phyloP scores from a whole-genome alignment of 2,329 filamentous ascomycete genomes.

The Parastagonospora nodorum region DNA sequence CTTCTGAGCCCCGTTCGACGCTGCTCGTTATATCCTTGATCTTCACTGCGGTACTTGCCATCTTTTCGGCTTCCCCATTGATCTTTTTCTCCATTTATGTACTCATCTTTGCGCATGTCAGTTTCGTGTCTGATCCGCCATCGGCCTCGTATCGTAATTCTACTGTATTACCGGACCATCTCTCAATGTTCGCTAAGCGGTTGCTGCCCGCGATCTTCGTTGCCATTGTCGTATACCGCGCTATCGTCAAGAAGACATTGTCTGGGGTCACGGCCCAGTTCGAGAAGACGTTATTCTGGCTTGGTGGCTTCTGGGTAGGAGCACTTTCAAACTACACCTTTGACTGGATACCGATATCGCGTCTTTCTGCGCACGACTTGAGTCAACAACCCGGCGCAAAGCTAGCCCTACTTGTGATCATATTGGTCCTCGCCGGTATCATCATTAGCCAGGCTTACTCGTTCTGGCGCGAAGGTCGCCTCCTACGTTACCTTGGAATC shows the following conservation, averaged over 20 bases:
- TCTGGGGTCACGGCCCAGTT: constrained; percentile 75
- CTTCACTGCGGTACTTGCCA: constrained; percentile 73
- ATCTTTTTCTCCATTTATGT: constrained; percentile 84
- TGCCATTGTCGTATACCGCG: constrained; percentile 82
- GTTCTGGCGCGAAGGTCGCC: constrained; percentile 81
- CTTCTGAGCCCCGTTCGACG: constrained; percentile 75
- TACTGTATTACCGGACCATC: constrained; percentile 55
- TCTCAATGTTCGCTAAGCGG: constrained; percentile 70
- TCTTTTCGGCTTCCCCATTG: constrained; percentile 76
- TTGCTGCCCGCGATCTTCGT: constrained; percentile 86
- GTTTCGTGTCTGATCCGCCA: constrained; percentile 85
- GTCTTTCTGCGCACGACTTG: constrained; percentile 85
- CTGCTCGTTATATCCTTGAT: constrained; percentile 77
- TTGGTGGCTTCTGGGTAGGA: constrained; percentile 88
- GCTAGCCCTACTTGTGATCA: constrained; percentile 75
- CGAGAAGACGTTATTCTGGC: constrained; percentile 87
- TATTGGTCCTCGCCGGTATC: constrained; percentile 70
- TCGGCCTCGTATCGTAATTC: constrained; percentile 57
- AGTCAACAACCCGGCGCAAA: constrained; percentile 86
- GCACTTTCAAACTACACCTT: constrained; percentile 93
- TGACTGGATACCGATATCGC: constrained; percentile 87
- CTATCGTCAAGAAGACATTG: constrained; percentile 76
- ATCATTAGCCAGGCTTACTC: constrained; percentile 79
- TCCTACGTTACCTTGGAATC: constrained; percentile 76
- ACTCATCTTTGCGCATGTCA: constrained; percentile 84